phyloP scores from a whole-genome alignment of 495 filamentous ascomycete species.

The Talaromyces liani region DNA sequence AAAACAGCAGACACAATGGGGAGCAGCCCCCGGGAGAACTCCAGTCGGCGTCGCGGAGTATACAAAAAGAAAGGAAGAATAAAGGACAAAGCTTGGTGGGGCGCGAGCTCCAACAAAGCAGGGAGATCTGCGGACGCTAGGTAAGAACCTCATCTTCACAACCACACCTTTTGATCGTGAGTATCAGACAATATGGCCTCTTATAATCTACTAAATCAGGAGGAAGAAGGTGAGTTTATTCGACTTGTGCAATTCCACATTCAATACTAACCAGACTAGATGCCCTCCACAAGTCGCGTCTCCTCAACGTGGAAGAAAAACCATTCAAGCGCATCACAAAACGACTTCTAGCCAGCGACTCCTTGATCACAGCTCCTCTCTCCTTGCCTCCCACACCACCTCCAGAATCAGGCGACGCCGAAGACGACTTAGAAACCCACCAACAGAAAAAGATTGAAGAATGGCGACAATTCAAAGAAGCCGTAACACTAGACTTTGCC shows the following conservation, averaged over 20 bases:
- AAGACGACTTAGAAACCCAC: conserved; percentile 29
- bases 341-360: conserved; percentile 60
- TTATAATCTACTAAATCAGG: conserved; percentile 40
- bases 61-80: not conserved
- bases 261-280: conserved; percentile 36
- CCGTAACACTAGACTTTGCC: conserved; percentile 82
- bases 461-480: conserved; percentile 61
- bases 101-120: conserved; percentile 3
- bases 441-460: conserved; percentile 44
- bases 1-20: not conserved
- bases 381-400: conserved; percentile 62
- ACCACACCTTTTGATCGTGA: not conserved
- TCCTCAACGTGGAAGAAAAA: conserved; percentile 86
- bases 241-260: not conserved
- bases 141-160: not conserved
- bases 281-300: conserved; percentile 81
- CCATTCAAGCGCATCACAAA: conserved; percentile 87
- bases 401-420: conserved; percentile 50
- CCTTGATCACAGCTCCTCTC: conserved; percentile 44
- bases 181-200: conserved; percentile 29
- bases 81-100: not conserved
- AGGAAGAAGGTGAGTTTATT: conserved; percentile 40
- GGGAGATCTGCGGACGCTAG: not conserved
- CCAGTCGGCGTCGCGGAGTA: not conserved
- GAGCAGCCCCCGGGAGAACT: not conserved